Evolutionary conservation across 768 basidiomycete genomes (phyloP).

Genomic region (Mycena filopes): DNA sequence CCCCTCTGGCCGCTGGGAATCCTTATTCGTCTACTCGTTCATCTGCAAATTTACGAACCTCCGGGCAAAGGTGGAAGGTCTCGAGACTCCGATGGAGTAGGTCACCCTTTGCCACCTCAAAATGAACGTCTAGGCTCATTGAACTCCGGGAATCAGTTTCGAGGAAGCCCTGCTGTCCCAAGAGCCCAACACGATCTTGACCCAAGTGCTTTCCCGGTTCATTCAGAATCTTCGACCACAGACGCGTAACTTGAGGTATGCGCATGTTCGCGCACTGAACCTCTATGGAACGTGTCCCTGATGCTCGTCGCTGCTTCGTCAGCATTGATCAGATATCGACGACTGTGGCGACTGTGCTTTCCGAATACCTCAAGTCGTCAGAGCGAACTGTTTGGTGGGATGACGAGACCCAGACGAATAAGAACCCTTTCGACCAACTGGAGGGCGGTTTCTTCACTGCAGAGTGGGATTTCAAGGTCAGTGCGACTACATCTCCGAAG

Average conservation of each 20-base stretch:
- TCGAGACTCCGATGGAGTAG: conserved; percentile 87
- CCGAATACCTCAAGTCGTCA: conserved; percentile 76
- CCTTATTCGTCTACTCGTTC: conserved; percentile 86
- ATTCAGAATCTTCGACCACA: conserved; percentile 85
- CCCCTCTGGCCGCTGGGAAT: conserved; percentile 88
- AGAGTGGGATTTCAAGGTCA: conserved; percentile 86
- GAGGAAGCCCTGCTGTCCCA: conserved; percentile 81
- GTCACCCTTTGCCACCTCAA: conserved; percentile 47
- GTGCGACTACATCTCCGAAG: conserved; percentile 43
- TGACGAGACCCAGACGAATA: conserved; percentile 70
- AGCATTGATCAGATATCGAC: conserved; percentile 87
- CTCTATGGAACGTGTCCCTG: conserved; percentile 44
- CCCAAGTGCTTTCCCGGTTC: conserved; percentile 78
- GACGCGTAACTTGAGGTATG: conserved; percentile 91
- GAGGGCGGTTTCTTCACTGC: conserved; percentile 83
- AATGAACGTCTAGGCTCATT: conserved; percentile 36
- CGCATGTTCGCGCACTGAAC: conserved; percentile 46
- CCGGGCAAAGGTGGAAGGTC: conserved; percentile 78
- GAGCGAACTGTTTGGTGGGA: conserved; percentile 88
- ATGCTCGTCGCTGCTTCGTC: conserved; percentile 46
- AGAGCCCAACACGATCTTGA: conserved; percentile 79
- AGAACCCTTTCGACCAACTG: conserved; percentile 76
- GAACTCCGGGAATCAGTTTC: conserved; percentile 63
- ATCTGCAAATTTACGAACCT: conserved; percentile 85
- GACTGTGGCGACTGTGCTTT: conserved; percentile 74